These are phyloP conservation scores for Arabidopsis arenosa DNA, from an alignment of 345 rosid genomes.

Conservation along the genomic window DNA sequence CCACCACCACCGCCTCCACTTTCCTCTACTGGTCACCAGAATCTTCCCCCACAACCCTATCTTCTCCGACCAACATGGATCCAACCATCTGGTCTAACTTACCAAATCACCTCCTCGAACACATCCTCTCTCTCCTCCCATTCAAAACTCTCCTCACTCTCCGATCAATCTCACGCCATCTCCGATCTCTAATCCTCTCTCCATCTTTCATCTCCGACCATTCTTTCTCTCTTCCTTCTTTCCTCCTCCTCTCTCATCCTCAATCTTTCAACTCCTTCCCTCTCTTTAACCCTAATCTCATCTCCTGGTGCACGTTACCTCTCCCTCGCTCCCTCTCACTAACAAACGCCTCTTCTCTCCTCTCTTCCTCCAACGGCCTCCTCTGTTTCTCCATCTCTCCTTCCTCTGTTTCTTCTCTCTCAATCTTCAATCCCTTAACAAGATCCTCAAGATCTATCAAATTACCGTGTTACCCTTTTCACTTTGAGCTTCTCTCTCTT, in stretches of 20 bases:
- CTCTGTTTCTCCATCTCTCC: slow-evolving; percentile 66
- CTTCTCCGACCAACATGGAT: slow-evolving; percentile 58
- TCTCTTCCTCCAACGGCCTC: slow-evolving; percentile 72
- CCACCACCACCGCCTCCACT: slow-evolving; percentile 28
- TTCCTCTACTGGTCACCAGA: slow-evolving; percentile 46
- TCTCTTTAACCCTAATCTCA: slow-evolving; percentile 60
- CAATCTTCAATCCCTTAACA: slow-evolving; percentile 68
- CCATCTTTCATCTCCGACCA: slow-evolving; percentile 38
- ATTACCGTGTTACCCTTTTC: slow-evolving; percentile 69
- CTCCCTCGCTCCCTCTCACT: slow-evolving; percentile 50
- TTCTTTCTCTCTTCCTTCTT: slow-evolving; percentile 55
- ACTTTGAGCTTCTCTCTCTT: slow-evolving; percentile 66
- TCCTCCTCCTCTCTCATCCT: slow-evolving; percentile 81
- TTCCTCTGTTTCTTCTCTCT: slow-evolving; percentile 56
- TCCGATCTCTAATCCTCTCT: slow-evolving; percentile 56
- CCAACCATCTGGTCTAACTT: slow-evolving; percentile 76
- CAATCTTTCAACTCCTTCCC: slow-evolving; percentile 56
- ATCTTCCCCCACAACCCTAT: slow-evolving; percentile 25
- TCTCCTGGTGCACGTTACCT: slow-evolving; percentile 61
- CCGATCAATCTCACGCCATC: slow-evolving; percentile 67
- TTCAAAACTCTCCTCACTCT: slow-evolving; percentile 59
- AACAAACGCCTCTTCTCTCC: slow-evolving; percentile 45
- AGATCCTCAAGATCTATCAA: slow-evolving; percentile 62
- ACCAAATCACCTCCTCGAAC: slow-evolving; percentile 74
- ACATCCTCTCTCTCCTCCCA: slow-evolving; percentile 63